Conservation (phyloP, 78 protist species). For the Emiliania huxleyi region DNA sequence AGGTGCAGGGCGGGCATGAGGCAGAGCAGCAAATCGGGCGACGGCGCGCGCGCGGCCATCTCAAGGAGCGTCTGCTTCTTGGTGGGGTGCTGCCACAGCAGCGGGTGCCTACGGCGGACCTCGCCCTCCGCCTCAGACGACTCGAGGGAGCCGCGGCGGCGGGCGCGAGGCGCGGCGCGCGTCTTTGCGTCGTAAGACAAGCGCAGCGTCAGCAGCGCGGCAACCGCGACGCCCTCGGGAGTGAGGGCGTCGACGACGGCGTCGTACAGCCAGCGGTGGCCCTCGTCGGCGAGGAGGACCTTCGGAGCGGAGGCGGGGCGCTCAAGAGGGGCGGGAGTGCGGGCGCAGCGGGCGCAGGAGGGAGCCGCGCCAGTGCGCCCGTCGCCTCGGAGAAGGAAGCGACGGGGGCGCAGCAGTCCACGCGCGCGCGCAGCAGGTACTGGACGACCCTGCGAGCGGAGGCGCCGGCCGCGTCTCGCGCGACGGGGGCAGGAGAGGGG, state of each 20-base stretch:
- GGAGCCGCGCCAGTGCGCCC: neutral
- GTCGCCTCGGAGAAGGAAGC: neutral
- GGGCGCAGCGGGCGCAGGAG: too few species aligned
- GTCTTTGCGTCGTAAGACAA: neutral
- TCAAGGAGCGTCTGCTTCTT: constrained; percentile 23
- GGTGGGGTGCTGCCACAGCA: constrained; percentile 18
- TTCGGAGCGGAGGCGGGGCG: too few species aligned
- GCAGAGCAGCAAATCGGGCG: neutral
- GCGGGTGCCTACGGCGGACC: too few species aligned
- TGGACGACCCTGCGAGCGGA: neutral
- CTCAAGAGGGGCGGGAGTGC: too few species aligned
- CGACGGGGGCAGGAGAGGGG: too few species aligned
- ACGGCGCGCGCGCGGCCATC: neutral
- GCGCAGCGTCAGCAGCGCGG: neutral
- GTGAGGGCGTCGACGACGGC: neutral
- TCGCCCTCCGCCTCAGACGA: too few species aligned
- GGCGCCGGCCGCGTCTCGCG: too few species aligned
- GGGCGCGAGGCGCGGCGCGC: too few species aligned
- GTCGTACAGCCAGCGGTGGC: neutral
- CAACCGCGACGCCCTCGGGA: neutral
- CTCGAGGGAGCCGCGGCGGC: too few species aligned
- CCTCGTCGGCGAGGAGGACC: too few species aligned
- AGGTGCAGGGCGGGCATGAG: neutral
- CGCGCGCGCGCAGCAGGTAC: neutral
- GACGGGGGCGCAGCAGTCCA: neutral